Evolutionary conservation across 1,284 basidiomycete genomes (phyloP).

Genomic region (Somion occarium): DNA sequence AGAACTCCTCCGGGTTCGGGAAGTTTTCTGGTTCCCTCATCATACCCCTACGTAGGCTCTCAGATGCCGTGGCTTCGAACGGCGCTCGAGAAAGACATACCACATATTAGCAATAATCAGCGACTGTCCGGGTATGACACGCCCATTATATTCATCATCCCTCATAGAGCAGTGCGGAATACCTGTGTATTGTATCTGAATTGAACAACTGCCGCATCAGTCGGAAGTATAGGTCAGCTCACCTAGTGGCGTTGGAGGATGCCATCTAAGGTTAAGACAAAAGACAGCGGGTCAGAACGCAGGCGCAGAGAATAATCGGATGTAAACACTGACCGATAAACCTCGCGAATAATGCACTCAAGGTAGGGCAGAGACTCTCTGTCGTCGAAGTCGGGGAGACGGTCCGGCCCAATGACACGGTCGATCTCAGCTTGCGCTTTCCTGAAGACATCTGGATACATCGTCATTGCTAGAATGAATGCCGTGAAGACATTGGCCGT

Average conservation of each 20-base stretch:
- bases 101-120: slow-evolving; percentile 24
- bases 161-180: slow-evolving; percentile 18
- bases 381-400: slow-evolving; percentile 31
- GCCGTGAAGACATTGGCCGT: slow-evolving; percentile 19
- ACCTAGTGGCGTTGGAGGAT: slow-evolving; percentile 20
- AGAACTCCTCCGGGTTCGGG: slow-evolving; percentile 18
- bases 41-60: slow-evolving; percentile 19
- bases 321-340: slow-evolving; percentile 12
- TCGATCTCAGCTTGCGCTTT: slow-evolving; percentile 30
- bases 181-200: slow-evolving; percentile 12
- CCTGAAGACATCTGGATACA: slow-evolving; percentile 23
- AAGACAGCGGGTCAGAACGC: not conserved
- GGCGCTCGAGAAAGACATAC: no score
- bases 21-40: slow-evolving; percentile 17
- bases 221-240: not conserved
- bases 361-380: slow-evolving; percentile 28
- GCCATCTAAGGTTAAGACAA: slow-evolving; percentile 16
- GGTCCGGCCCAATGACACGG: slow-evolving; percentile 23
- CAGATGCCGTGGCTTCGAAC: no score
- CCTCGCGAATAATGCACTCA: slow-evolving; percentile 30
- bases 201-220: not conserved
- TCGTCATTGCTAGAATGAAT: slow-evolving; percentile 22
- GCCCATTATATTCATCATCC: slow-evolving; percentile 20
- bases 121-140: slow-evolving; percentile 17
- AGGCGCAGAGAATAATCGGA: not conserved